phyloP scores from a whole-genome alignment of 73 alveolate genomes.

The Paraurostyla sp. region DNA sequence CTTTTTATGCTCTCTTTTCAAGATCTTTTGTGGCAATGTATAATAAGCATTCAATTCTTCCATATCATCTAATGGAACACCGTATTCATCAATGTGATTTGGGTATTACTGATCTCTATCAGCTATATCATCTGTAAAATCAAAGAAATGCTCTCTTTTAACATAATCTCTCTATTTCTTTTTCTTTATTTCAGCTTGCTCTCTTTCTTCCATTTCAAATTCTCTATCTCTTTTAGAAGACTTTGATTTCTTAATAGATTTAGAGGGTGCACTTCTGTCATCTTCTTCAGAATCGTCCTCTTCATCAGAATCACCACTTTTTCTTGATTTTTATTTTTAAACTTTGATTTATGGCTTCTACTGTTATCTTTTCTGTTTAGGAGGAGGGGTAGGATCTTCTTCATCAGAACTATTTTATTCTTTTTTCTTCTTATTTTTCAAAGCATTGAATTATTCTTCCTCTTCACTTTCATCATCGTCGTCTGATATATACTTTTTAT shows the following conservation, averaged over 20 bases:
- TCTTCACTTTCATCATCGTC: constrained; percentile 31
- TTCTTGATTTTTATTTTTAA: background rate
- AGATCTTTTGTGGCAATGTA: background rate
- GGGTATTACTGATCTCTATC: constrained; percentile 9
- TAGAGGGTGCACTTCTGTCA: background rate
- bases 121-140: background rate
- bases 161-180: background rate
- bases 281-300: constrained; percentile 24
- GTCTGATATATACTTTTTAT: background rate
- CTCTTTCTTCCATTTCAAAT: constrained; percentile 24
- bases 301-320: background rate
- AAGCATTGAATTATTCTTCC: background rate
- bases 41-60: constrained; percentile 22
- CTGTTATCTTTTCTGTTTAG: background rate
- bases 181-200: constrained; percentile 6
- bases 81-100: constrained; percentile 4
- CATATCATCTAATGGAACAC: constrained; percentile 30
- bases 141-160: constrained; percentile 22
- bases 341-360: background rate
- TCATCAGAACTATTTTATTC: background rate
- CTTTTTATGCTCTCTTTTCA: background rate
- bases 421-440: background rate
- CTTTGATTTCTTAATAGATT: background rate
- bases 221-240: background rate
- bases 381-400: background rate